Base-by-base conservation (phyloP, 345 rosid genomes). In the Dipteronia sinensis region DNA sequence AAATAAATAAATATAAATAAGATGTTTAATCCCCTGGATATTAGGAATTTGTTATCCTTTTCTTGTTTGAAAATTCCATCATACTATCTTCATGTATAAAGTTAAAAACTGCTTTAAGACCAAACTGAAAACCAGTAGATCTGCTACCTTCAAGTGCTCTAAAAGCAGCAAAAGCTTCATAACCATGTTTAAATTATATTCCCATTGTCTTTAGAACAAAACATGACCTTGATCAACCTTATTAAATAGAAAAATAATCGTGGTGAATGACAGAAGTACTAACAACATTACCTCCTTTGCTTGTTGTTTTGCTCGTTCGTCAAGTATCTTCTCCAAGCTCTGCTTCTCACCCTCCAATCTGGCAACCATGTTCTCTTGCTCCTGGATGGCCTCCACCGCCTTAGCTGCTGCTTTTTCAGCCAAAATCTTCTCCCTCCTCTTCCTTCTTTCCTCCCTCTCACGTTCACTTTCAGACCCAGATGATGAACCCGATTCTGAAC, bases 271-370 rank as follows among this genome's bases (percentile, higher is more conserved):
- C 42, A 74, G 44, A 64, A 7, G 38, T 1, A 10, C 68, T 19
- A 12, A n/a, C 38, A 61, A 23, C 17, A 1, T 75, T 86, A 95
- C 99, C 99, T 95, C 99, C 85, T 86, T 88, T 61, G 85, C 99
- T 82, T 92, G 98, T 75, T 95, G 99, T 84, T 88, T 95, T 70
- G 98, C 97, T 81, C 89, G 91, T 82, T 92, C 97, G 75, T 93
- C 99, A 19, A 92, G 89, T 84, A 93, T 91, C 81, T 93, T 95
- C 92, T 93, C 99, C 84, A 95, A 81, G 82, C 94, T 92, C 84
- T 89, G 92, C 83, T 95, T 95, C 86, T 95, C 98, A 17, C 99
- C 99, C 83, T 95, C 98, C 76, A 93, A 86, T 84, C 90, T 90
- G 40, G 99, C 99, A 76, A 93, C 92, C 85, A 80, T 74, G 82